Conservation (phyloP, 2,329 filamentous ascomycete genomes). For the Simplicillium aogashimaense region DNA sequence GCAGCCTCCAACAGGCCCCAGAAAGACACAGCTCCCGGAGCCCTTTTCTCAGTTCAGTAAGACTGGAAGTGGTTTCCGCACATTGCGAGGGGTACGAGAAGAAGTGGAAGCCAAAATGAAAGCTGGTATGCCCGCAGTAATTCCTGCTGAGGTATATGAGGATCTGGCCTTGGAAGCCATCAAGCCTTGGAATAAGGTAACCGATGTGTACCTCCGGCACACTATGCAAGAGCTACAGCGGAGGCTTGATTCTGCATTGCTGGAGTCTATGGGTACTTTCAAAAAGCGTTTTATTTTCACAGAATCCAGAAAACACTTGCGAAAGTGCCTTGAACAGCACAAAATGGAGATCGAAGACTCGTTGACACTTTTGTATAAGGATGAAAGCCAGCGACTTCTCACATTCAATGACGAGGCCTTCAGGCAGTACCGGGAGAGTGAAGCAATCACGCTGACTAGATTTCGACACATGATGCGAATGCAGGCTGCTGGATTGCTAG, state of each 20-base stretch:
- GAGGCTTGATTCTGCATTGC: slow-evolving; percentile 36
- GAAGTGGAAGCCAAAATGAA: slow-evolving; percentile 44
- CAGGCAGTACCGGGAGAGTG: slow-evolving; percentile 31
- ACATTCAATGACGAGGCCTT: slow-evolving; percentile 45
- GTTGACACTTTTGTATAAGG: slow-evolving; percentile 34
- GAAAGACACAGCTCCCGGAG: slow-evolving; percentile 13
- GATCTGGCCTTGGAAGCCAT: slow-evolving; percentile 47
- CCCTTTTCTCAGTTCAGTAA: slow-evolving; percentile 29
- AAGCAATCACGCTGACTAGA: slow-evolving; percentile 33
- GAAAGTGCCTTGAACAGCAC: slow-evolving; percentile 31
- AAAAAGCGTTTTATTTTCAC: slow-evolving; percentile 40
- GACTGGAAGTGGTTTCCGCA: slow-evolving; percentile 30
- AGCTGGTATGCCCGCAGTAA: slow-evolving; percentile 48
- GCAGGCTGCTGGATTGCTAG: slow-evolving; percentile 24
- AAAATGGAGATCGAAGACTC: slow-evolving; percentile 22
- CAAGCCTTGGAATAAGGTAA: slow-evolving; percentile 44
- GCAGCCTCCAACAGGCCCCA: slow-evolving; percentile 7
- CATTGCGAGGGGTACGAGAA: slow-evolving; percentile 39
- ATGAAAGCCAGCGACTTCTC: slow-evolving; percentile 46
- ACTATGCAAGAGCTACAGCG: slow-evolving; percentile 37
- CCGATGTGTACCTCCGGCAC: slow-evolving; percentile 35
- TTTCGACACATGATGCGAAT: slow-evolving; percentile 41
- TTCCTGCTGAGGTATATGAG: slow-evolving; percentile 50
- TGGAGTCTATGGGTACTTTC: slow-evolving; percentile 33
- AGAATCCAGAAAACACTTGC: slow-evolving; percentile 31